A percentile compares a stretch with the other conserved stretches of the same genome.
Evolutionary conservation across 129 eudicot genomes (phyloP).

Genomic region (Flaveria ramosissima): DNA sequence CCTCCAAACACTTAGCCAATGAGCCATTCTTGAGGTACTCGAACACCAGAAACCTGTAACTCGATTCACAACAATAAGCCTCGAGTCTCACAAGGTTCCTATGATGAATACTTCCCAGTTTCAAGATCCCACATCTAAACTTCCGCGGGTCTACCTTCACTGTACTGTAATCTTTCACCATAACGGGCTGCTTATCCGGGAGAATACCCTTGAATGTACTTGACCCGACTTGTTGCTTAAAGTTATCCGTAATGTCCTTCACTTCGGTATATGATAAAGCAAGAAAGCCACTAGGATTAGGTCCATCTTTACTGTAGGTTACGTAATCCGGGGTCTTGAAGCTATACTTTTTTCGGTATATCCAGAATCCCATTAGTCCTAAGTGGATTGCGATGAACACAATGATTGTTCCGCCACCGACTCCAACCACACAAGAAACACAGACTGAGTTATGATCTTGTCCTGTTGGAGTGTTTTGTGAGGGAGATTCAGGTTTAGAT

Average conservation of each 20-base stretch:
- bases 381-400: slow-evolving; percentile 47
- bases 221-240: slow-evolving; percentile 54
- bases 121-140: slow-evolving; percentile 45
- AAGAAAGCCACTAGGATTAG: slow-evolving; percentile 41
- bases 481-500: slow-evolving; percentile 35
- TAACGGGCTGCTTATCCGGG: slow-evolving; percentile 47
- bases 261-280: slow-evolving; percentile 46
- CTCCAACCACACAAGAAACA: slow-evolving; percentile 54
- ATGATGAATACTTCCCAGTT: slow-evolving; percentile 65
- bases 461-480: slow-evolving; percentile 5
- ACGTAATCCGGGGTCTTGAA: slow-evolving; percentile 23
- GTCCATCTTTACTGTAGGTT: slow-evolving; percentile 32
- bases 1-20: slow-evolving; percentile 46
- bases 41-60: slow-evolving; percentile 49
- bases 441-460: slow-evolving; percentile 28
- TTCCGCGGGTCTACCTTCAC: slow-evolving; percentile 46
- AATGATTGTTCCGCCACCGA: slow-evolving; percentile 43
- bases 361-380: slow-evolving; percentile 42
- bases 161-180: slow-evolving; percentile 41
- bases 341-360: slow-evolving; percentile 41
- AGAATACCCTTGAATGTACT: slow-evolving; percentile 51
- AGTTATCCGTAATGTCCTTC: slow-evolving; percentile 50
- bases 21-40: slow-evolving; percentile 57
- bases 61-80: slow-evolving; percentile 61
- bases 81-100: slow-evolving; percentile 56